A percentile compares a stretch with the other conserved stretches of the same genome.
Evolutionary conservation across 2,329 filamentous ascomycete species (phyloP).

Genomic region (Aspergillus aculeatus): DNA sequence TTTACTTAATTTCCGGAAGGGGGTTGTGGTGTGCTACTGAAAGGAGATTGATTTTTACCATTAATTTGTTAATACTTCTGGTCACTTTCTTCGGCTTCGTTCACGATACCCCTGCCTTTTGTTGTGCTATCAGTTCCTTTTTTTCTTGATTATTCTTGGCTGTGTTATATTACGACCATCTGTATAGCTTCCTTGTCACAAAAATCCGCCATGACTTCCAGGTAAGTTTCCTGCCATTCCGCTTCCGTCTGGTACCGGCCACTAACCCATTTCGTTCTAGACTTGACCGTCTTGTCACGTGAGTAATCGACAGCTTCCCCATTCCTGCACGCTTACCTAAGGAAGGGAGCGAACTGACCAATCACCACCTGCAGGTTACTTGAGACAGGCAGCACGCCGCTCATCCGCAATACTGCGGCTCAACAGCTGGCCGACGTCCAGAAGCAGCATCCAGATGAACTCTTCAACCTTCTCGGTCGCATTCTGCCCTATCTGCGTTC

Average conservation of each 20-base stretch:
- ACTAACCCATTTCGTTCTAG: constrained; percentile 49
- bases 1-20: background rate
- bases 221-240: constrained; percentile 35
- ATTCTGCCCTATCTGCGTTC: constrained; percentile 94
- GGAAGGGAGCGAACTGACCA: constrained; percentile 23
- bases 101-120: constrained; percentile 4
- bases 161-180: constrained; percentile 12
- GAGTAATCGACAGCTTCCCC: constrained; percentile 47
- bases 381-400: constrained; percentile 92
- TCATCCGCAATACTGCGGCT: constrained; percentile 95
- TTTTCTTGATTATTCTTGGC: background rate
- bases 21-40: background rate
- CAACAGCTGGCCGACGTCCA: constrained; percentile 97
- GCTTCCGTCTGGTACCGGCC: constrained; percentile 22
- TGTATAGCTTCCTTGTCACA: constrained; percentile 20
- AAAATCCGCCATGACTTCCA: constrained; percentile 40
- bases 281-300: constrained; percentile 84
- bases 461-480: constrained; percentile 90
- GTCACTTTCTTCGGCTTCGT: background rate
- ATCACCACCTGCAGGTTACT: constrained; percentile 64
- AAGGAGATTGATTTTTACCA: background rate
- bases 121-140: no score
- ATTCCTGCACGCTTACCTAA: background rate
- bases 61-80: background rate
- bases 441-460: constrained; percentile 94